A percentile compares a stretch with the other conserved stretches of the same genome.
Evolutionary conservation across 805 yeast species (phyloP).

Genomic region (Wickerhamomyces bovis): DNA sequence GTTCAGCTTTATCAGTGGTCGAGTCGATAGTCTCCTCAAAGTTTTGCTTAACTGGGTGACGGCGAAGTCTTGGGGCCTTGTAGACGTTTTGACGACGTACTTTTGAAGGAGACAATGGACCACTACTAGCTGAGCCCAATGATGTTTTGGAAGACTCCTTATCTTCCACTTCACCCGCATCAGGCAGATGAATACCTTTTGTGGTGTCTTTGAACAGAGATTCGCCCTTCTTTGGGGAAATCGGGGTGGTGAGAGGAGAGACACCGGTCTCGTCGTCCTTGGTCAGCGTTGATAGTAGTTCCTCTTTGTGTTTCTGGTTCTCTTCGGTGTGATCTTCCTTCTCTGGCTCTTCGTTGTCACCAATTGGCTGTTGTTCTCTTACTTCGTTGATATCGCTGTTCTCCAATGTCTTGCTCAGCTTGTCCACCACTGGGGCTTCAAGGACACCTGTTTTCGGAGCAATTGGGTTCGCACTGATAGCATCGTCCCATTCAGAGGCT

Average conservation of each 20-base stretch:
- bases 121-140: neutral
- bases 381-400: conserved; percentile 5
- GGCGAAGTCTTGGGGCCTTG: conserved; percentile 42
- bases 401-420: conserved; percentile 17
- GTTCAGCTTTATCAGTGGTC: conserved; percentile 25
- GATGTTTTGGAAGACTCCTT: conserved; percentile 13
- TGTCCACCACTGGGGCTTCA: conserved; percentile 8
- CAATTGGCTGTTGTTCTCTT: conserved; percentile 1
- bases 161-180: conserved; percentile 6
- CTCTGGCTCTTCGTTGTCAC: conserved; percentile 1
- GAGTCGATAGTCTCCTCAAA: conserved; percentile 1
- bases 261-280: conserved; percentile 15
- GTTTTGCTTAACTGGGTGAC: conserved; percentile 23
- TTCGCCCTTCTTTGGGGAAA: conserved; percentile 26
- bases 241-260: conserved; percentile 5
- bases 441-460: neutral
- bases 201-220: conserved; percentile 28
- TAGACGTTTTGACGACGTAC: conserved; percentile 38
- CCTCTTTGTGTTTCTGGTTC: conserved; percentile 4
- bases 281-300: conserved; percentile 39
- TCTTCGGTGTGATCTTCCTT: conserved; percentile 1
- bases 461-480: conserved; percentile 31
- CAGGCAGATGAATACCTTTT: conserved; percentile 2
- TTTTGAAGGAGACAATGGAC: conserved; percentile 31
- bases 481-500: conserved; percentile 60